These are phyloP conservation scores for Annulohypoxylon maeteangense DNA, from an alignment of 495 filamentous ascomycete species.

Conservation along the genomic window DNA sequence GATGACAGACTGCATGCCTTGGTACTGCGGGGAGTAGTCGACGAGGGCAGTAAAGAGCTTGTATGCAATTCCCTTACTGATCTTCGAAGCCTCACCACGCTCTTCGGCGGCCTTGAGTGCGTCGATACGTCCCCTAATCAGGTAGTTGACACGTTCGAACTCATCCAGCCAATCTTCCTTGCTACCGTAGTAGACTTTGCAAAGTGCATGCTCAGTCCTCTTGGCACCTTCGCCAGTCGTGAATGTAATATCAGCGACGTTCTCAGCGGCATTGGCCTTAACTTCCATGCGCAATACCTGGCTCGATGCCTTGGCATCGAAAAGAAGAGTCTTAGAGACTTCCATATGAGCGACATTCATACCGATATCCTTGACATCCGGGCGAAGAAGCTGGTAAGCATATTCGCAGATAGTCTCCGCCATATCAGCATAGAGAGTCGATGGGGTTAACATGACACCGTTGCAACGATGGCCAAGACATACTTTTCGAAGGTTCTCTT, in stretches of 20 bases:
- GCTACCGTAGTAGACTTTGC: slow-evolving; percentile 61
- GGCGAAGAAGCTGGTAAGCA: slow-evolving; percentile 67
- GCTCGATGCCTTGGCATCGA: slow-evolving; percentile 62
- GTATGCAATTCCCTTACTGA: slow-evolving; percentile 79
- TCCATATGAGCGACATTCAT: slow-evolving; percentile 72
- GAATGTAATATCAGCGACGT: slow-evolving; percentile 54
- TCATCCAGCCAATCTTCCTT: slow-evolving; percentile 60
- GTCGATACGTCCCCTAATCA: slow-evolving; percentile 65
- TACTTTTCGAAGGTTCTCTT: slow-evolving; percentile 67
- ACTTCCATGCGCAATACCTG: slow-evolving; percentile 60
- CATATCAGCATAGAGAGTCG: slow-evolving; percentile 80
- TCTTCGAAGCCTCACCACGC: slow-evolving; percentile 64
- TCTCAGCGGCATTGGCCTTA: slow-evolving; percentile 52
- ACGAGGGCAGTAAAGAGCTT: slow-evolving; percentile 78
- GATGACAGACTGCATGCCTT: slow-evolving; percentile 80
- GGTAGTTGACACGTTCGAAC: slow-evolving; percentile 66
- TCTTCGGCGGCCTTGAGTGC: slow-evolving; percentile 61
- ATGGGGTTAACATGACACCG: slow-evolving; percentile 62
- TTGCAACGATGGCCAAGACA: slow-evolving; percentile 81
- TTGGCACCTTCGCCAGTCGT: slow-evolving; percentile 55
- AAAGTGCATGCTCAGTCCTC: slow-evolving; percentile 62
- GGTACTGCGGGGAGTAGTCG: slow-evolving; percentile 73
- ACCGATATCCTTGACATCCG: slow-evolving; percentile 62
- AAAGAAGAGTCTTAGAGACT: slow-evolving; percentile 77
- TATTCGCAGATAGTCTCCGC: slow-evolving; percentile 79